Evolutionary conservation across 2,329 filamentous ascomycete genomes (phyloP).

Genomic region (Xylaria multiplex): DNA sequence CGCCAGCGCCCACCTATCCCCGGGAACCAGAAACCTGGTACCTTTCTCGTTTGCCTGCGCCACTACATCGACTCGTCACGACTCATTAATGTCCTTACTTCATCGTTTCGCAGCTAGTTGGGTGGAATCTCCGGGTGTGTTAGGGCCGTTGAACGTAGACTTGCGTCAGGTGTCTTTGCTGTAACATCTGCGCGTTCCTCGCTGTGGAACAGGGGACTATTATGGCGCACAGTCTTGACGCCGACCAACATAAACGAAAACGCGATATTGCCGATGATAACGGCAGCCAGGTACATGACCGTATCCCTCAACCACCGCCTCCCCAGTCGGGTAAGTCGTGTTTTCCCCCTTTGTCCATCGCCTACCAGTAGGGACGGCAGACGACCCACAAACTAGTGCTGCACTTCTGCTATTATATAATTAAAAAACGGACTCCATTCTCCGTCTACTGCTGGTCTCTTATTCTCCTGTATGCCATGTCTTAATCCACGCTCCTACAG

Average conservation of each 20-base stretch:
- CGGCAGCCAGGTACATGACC: slow-evolving; percentile 53
- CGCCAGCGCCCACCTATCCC: slow-evolving; percentile 32
- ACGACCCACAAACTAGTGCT: slow-evolving; percentile 35
- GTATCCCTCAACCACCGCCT: slow-evolving; percentile 57
- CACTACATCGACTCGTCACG: slow-evolving; percentile 26
- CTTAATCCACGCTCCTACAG: slow-evolving; percentile 19
- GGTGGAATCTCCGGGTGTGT: slow-evolving; percentile 42
- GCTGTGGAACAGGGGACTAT: slow-evolving; percentile 42
- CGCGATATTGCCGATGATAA: slow-evolving; percentile 58
- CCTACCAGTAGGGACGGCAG: slow-evolving; percentile 18
- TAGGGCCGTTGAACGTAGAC: slow-evolving; percentile 39
- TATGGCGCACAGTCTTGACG: slow-evolving; percentile 57
- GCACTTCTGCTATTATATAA: slow-evolving; percentile 30
- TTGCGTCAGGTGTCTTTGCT: slow-evolving; percentile 38
- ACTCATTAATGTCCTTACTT: slow-evolving; percentile 38
- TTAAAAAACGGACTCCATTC: slow-evolving; percentile 17
- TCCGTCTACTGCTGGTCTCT: slow-evolving; percentile 21
- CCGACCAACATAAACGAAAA: slow-evolving; percentile 60
- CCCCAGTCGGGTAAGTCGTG: slow-evolving; percentile 58
- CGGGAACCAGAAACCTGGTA: slow-evolving; percentile 26
- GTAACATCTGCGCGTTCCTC: slow-evolving; percentile 37
- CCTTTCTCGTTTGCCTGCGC: slow-evolving; percentile 28
- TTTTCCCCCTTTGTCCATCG: slow-evolving; percentile 28
- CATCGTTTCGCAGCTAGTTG: slow-evolving; percentile 35
- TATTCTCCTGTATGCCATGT: slow-evolving; percentile 22